Evolutionary conservation across 495 filamentous ascomycete genomes (phyloP), one percentile per base, ranked within the genome.

Genomic region (Cercophora scortea): DNA sequence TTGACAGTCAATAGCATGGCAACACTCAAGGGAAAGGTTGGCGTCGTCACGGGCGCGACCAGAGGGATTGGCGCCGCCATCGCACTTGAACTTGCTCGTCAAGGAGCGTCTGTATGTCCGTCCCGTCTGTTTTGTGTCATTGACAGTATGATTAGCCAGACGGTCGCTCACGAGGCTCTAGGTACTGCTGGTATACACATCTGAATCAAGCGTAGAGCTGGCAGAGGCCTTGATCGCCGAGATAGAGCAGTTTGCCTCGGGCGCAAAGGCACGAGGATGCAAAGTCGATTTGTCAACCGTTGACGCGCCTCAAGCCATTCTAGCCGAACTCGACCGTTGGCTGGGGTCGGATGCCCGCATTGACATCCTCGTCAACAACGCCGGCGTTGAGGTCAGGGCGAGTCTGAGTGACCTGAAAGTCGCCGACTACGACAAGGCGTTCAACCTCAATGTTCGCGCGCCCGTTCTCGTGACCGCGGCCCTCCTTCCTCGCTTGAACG

Each of bases 321-420:
- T 57, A 9, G 13, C 49, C 39, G 54, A 38, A 10, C 54, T 57
- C 25, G 45, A 46, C 25, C 19, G 12, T 12, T 57, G 49, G 54
- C 45, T 57, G 0, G 54, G 54, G 4, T 39, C 50, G 9, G 13
- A 25, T 0, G 32, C 49, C 12, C 17, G 13, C n/a, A 38, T 57
- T 17, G 4, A 89, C 67, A 79, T 86, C 56, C 55, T 88, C 2
- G 71, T 88, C 15, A 70, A 80, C 2, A 84, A 82, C 54, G 83
- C 83, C 0, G 84, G 71, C 0, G 53, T 77, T 1, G 61, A 81
- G 56, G 65, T 65, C 1, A 68, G 76, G 50, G 78, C 63, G 47
- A 66, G 72, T 39, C 67, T 88, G 13, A 72, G 71, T 4, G 62
- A 63, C 8, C 75, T 79, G 12, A 83, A 66, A 0, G 74, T 86